Evolutionary conservation across 306 rosid genomes (phyloP).

Genomic region (Ormosia semicastrata): DNA sequence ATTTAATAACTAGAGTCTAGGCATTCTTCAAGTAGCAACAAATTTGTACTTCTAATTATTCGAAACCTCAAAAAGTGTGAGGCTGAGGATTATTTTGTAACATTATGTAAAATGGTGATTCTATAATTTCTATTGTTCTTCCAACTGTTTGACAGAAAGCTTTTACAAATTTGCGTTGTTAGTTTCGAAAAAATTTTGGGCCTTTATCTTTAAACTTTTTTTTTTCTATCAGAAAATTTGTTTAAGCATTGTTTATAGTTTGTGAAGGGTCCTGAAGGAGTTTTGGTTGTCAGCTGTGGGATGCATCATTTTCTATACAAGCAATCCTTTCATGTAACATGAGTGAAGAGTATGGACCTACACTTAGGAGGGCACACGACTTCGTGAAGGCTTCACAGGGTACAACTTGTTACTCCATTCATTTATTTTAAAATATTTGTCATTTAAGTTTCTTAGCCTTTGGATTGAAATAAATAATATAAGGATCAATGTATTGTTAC

Average conservation of each 20-base stretch:
- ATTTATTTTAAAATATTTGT: neutral
- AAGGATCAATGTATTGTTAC: too few relatives aligned
- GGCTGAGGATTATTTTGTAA: too few relatives aligned
- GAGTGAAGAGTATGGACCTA: conserved; percentile 49
- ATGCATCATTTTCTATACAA: conserved; percentile 53
- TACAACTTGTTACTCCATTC: neutral
- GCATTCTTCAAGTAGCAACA: too few relatives aligned
- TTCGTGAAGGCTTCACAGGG: conserved; percentile 69
- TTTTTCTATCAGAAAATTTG: neutral
- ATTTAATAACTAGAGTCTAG: too few relatives aligned
- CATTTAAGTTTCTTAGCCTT: too few relatives aligned
- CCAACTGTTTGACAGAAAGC: neutral
- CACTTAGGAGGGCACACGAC: conserved; percentile 57
- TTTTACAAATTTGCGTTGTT: neutral
- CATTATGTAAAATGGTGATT: too few relatives aligned
- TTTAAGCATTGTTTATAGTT: neutral
- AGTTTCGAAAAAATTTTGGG: neutral
- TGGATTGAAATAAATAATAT: too few relatives aligned
- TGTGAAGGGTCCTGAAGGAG: conserved; percentile 11
- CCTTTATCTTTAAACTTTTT: neutral
- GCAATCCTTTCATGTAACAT: conserved; percentile 50
- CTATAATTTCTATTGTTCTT: too few relatives aligned
- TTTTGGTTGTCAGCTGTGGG: conserved; percentile 58
- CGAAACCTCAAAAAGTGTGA: too few relatives aligned
- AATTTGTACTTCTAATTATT: too few relatives aligned